Base-by-base conservation (phyloP, 1,284 basidiomycete species). In the Entoloma clypeatum region DNA sequence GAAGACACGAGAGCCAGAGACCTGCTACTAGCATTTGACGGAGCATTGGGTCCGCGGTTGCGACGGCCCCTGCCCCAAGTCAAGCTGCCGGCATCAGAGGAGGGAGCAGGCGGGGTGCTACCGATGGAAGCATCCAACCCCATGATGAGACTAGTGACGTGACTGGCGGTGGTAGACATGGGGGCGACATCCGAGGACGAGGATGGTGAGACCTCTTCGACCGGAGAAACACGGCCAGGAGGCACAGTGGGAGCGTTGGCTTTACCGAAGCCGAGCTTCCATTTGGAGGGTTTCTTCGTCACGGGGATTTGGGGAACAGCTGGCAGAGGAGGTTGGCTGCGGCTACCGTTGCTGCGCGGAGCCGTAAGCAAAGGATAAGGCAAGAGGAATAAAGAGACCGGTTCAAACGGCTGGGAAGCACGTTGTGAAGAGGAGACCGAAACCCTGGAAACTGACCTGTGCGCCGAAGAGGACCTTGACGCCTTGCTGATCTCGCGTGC, bases 401-500 rank as follows among this genome's bases (percentile, higher is more conserved):
- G 68, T 46, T 73, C 72, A 42, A 62, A 68, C 3, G 61, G 57
- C 39, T 55, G 52, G 49, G 52, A 55, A 47, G 38, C 48, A 42
- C 43, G 52, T 39, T 47, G 52, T 23, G 50, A 44, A n/a, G 56
- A 53, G 13, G 61, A 55, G 30, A 57, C 35, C 5, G 53, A 48
- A 25, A 53, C 46, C 47, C 57, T 58, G 17, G 62, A 59, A 23
- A 48, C 48, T 10, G 63, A 65, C 37, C 53, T 54, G 23, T 51
- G 51, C 4, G 64, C 63, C 14, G 68, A 67, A 4, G 60, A 59
- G 9, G 57, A 54, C 48, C 62, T 67, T 16, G 69, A 71, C 7
- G 76, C 78, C 47, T 74, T 73, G 57, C 82, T 86, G 48, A 94
- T 77, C 64, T 93, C 88, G 45, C 91, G 75, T 10, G 87, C 92